These are phyloP conservation scores for Fusarium multiceps DNA, from an alignment of 2,329 filamentous ascomycete genomes.

Conservation along the genomic window DNA sequence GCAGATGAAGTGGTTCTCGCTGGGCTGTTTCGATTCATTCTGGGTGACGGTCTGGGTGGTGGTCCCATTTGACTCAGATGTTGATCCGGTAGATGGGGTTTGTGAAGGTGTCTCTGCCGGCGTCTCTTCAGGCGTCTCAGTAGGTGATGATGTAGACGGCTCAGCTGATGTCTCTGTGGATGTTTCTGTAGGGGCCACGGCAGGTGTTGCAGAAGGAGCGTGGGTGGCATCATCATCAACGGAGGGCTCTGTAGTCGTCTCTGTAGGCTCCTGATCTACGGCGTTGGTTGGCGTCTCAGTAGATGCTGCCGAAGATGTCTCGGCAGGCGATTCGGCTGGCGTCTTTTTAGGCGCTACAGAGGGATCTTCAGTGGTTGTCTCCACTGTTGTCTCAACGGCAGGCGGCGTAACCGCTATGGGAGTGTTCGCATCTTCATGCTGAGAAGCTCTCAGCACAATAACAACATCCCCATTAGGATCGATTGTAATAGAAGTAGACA, in stretches of 20 bases:
- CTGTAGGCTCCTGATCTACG: too few species aligned
- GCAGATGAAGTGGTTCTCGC: not conserved
- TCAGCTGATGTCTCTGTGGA: too few species aligned
- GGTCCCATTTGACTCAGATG: not conserved
- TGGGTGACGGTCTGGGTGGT: not conserved
- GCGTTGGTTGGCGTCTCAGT: not conserved
- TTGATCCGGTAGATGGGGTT: too few species aligned
- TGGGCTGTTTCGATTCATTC: rapidly evolving
- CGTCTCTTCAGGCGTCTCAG: too few species aligned
- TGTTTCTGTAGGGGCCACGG: rapidly evolving
- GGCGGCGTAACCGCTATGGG: not conserved
- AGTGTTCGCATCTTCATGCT: not conserved
- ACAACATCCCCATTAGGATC: not conserved
- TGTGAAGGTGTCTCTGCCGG: not conserved
- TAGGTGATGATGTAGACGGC: too few species aligned
- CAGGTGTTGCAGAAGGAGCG: rapidly evolving
- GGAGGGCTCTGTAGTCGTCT: too few species aligned
- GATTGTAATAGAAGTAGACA: not conserved
- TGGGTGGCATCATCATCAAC: too few species aligned
- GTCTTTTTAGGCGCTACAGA: not conserved
- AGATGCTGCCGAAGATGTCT: not conserved
- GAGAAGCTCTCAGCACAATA: not conserved
- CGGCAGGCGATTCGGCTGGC: too few species aligned
- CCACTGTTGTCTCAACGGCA: not conserved
- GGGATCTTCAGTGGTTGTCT: not conserved